Evolutionary conservation across 495 filamentous ascomycete species (phyloP).

Genomic region (Trypethelium eluteriae): DNA sequence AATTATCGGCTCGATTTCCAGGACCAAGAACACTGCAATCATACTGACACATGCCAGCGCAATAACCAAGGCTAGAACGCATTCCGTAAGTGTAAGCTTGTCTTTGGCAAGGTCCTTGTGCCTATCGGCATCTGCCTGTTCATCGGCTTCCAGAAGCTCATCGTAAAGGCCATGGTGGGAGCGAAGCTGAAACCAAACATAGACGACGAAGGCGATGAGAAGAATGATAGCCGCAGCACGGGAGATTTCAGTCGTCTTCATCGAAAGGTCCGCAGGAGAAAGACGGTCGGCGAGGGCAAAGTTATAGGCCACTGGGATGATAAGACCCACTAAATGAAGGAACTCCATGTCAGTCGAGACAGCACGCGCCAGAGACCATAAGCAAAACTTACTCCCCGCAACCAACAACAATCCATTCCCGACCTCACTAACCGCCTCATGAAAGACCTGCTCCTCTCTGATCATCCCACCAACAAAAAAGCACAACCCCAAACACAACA

Average conservation of each 20-base stretch:
- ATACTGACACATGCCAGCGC: constrained; percentile 68
- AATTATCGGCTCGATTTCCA: constrained; percentile 71
- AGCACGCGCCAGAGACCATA: background rate
- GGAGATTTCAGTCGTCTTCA: constrained; percentile 57
- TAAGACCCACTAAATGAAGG: constrained; percentile 50
- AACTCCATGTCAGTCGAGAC: background rate
- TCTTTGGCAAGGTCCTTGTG: constrained; percentile 53
- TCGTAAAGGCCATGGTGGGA: constrained; percentile 78
- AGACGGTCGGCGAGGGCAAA: constrained; percentile 46
- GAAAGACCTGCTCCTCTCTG: constrained; percentile 25
- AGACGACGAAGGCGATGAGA: constrained; percentile 67
- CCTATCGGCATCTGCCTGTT: constrained; percentile 60
- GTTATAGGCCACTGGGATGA: constrained; percentile 74
- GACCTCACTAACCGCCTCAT: constrained; percentile 29
- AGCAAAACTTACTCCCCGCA: constrained; percentile 40
- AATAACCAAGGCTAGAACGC: constrained; percentile 56
- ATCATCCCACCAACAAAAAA: constrained; percentile 30
- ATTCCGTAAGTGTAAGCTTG: constrained; percentile 76
- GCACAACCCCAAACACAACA: constrained; percentile 54
- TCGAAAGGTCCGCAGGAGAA: constrained; percentile 36
- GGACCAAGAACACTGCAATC: constrained; percentile 74
- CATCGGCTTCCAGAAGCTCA: constrained; percentile 61
- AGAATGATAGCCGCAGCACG: constrained; percentile 71
- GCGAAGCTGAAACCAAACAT: constrained; percentile 70
- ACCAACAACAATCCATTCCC: constrained; percentile 64